phyloP scores from a whole-genome alignment of 2,329 filamentous ascomycete genomes.

The Bipolaris cookei region DNA sequence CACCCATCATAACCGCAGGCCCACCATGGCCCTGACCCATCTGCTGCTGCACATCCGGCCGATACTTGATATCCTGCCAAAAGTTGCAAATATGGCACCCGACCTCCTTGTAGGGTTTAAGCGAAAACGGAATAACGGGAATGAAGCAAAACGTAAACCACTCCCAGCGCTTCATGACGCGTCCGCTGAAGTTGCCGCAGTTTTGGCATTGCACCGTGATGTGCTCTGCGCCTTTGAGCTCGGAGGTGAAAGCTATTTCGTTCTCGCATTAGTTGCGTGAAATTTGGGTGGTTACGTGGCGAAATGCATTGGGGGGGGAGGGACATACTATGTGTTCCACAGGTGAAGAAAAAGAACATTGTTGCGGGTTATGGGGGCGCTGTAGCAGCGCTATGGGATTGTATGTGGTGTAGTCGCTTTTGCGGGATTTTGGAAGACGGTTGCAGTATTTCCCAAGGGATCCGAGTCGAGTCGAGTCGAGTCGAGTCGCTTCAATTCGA shows the following conservation, averaged over 20 bases:
- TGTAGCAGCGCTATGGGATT: background rate
- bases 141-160: slow-evolving; percentile 85
- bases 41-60: slow-evolving; percentile 47
- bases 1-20: slow-evolving; percentile 34
- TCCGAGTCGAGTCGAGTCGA: background rate
- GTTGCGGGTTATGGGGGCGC: slow-evolving; percentile 8
- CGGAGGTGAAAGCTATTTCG: slow-evolving; percentile 53
- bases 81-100: slow-evolving; percentile 79
- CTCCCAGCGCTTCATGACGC: slow-evolving; percentile 37
- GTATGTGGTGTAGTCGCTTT: background rate
- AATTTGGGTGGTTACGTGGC: background rate
- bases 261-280: background rate
- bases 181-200: slow-evolving; percentile 57
- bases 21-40: slow-evolving; percentile 24
- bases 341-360: slow-evolving; percentile 60
- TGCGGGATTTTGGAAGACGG: too few species aligned
- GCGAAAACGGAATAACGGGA: slow-evolving; percentile 73
- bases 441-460: too few species aligned
- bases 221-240: slow-evolving; percentile 56
- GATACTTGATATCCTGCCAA: slow-evolving; percentile 63
- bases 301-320: background rate
- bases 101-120: slow-evolving; percentile 66
- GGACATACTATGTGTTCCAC: slow-evolving; percentile 56
- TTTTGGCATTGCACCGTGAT: slow-evolving; percentile 60
- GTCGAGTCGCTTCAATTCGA: background rate